Base-by-base conservation (phyloP, 768 basidiomycete genomes). In the Pseudohyphozyma bogoriensis region DNA sequence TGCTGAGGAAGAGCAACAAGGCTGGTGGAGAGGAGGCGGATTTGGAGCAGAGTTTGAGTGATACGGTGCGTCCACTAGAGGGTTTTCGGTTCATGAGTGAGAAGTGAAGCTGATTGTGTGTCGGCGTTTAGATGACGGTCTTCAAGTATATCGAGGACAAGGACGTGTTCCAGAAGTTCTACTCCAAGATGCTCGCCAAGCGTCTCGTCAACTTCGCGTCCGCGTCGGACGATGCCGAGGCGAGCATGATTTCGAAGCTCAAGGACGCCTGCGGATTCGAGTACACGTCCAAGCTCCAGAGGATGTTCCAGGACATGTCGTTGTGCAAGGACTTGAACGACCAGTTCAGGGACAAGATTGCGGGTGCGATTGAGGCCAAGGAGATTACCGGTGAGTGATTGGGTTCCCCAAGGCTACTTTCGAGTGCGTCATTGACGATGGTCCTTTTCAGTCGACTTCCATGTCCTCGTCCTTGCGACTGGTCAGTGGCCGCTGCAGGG, bases 81-180 rank as follows among this genome's bases (percentile, higher is more conserved):
- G n/a, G n/a, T 12, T 6, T 24, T 22, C 16, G 42, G 15, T 29
- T 39, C 40, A 28, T 28, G 56, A 60, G 0, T 49, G 20, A 28
- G 28, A 28, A 32, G n/a, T n/a, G n/a, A n/a, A n/a, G 32, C 24
- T 26, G 39, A 6, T 29, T 28, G 8, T 35, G 22, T 11, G 24
- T 36, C 37, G 18, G 3, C n/a, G n/a, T n/a, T n/a, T 71, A 97
- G 93, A 95, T 96, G 91, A 80, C 88, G 18, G 77, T 97, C 51
- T 95, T 99, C 86, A 91, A 91, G 73, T 97, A 95, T 75, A 86
- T 96, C 69, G 89, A 92, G 72, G 92, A 97, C 79, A 95, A 95
- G 78, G 93, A 99, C 67, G 89, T 97, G 16, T 99, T 96, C 83
- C 91, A 93, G 72, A 87, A 87, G 22, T 97, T 93, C 79, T 97